A percentile compares a stretch with the other conserved stretches of the same genome.
Conservation (phyloP, 495 filamentous ascomycete species). For the Talaromyces nanjingensis region DNA sequence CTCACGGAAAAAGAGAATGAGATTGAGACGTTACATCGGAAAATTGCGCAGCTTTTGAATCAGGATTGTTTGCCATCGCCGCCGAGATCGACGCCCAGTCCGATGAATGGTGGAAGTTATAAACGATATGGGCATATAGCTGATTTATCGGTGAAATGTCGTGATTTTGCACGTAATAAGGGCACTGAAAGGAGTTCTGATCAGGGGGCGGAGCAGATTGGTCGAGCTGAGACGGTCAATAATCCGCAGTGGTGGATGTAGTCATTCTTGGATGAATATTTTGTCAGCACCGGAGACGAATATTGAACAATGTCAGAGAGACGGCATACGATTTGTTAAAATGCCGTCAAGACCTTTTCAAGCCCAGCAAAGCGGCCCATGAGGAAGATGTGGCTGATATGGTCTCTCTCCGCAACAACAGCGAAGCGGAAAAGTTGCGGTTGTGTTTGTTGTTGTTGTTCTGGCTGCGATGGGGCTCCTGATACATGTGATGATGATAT, state of each 20-base stretch:
- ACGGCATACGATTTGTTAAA: too few relatives aligned
- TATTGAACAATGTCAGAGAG: too few relatives aligned
- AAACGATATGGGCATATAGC: neutral
- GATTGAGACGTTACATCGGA: slow-evolving; percentile 4
- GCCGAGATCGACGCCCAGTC: neutral
- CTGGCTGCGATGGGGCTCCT: neutral
- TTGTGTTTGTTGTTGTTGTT: neutral
- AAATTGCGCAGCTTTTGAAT: slow-evolving; percentile 7
- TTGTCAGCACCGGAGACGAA: too few relatives aligned
- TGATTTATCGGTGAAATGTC: neutral
- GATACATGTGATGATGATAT: neutral
- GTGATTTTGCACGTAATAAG: neutral
- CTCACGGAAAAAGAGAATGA: slow-evolving; percentile 5
- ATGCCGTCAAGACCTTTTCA: neutral
- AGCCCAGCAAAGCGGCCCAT: neutral
- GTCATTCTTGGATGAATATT: too few relatives aligned
- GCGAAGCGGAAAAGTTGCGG: neutral
- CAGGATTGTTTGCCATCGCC: neutral
- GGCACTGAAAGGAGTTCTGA: neutral
- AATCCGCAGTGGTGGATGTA: neutral
- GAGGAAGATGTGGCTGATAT: neutral
- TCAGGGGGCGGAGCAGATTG: neutral
- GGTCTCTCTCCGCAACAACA: neutral
- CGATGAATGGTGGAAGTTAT: neutral
- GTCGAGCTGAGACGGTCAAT: neutral